Evolutionary conservation across 495 filamentous ascomycete species (phyloP).

Genomic region (Rusavskia elegans): DNA sequence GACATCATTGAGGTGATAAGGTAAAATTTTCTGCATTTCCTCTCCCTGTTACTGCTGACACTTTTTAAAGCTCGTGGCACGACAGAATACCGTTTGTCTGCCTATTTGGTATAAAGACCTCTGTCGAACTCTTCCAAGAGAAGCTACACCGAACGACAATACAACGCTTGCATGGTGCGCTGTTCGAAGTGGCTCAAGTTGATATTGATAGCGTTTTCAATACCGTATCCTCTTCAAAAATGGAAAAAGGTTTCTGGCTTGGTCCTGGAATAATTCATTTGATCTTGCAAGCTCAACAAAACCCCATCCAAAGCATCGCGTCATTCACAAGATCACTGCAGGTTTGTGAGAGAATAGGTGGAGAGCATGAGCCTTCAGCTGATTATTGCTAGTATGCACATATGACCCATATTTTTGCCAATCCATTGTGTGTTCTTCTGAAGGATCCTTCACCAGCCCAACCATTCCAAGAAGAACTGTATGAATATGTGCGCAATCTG

Average conservation of each 20-base stretch:
- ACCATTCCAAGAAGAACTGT: constrained; percentile 33
- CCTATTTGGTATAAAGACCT: constrained; percentile 80
- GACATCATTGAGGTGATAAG: constrained; percentile 67
- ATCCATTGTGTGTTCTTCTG: constrained; percentile 60
- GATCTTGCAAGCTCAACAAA: constrained; percentile 61
- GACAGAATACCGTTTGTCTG: constrained; percentile 82
- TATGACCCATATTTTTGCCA: constrained; percentile 93
- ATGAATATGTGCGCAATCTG: constrained; percentile 61
- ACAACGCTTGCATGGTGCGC: constrained; percentile 51
- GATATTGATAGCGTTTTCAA: constrained; percentile 68
- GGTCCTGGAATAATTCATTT: constrained; percentile 46
- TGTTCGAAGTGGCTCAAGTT: constrained; percentile 72
- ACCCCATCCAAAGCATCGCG: constrained; percentile 77
- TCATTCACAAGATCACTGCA: constrained; percentile 66
- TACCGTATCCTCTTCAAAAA: constrained; percentile 36
- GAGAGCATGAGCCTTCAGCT: not conserved
- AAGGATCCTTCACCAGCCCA: constrained; percentile 18
- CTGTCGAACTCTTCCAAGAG: constrained; percentile 74
- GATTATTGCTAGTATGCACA: constrained; percentile 54
- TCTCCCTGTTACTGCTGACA: constrained; percentile 4
- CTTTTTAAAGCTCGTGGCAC: constrained; percentile 53
- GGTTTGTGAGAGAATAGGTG: constrained; percentile 27
- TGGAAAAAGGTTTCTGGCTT: constrained; percentile 41
- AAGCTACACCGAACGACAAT: constrained; percentile 64
- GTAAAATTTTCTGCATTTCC: constrained; percentile 27